Percentiles rank a stretch among this genome's conserved stretches.
phyloP scores from a whole-genome alignment of 2,329 filamentous ascomycete species.

The Aspergillus spinulosporus region DNA sequence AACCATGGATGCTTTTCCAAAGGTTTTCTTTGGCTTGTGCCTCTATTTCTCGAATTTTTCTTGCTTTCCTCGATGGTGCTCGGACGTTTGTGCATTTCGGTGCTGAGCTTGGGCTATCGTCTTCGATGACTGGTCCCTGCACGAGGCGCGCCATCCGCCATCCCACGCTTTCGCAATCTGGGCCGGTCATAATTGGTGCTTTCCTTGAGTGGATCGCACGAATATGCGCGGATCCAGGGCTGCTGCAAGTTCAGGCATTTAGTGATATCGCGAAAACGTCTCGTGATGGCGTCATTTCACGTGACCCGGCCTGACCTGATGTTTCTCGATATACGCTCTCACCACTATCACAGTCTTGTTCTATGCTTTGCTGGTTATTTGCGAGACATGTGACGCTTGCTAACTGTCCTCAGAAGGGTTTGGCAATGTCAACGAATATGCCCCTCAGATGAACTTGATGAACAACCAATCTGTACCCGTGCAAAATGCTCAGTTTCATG shows the following conservation, averaged over 20 bases:
- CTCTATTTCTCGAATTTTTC: background rate
- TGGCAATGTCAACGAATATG: slow-evolving; percentile 34
- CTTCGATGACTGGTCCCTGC: slow-evolving; percentile 14
- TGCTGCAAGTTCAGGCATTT: slow-evolving; percentile 18
- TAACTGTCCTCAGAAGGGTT: slow-evolving; percentile 31
- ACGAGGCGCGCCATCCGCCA: slow-evolving; percentile 16
- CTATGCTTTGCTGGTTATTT: background rate
- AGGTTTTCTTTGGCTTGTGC: background rate
- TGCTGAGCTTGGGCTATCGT: slow-evolving; percentile 17
- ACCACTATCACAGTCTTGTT: background rate
- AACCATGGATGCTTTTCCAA: slow-evolving; percentile 1
- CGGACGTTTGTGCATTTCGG: slow-evolving; percentile 10
- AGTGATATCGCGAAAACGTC: slow-evolving; percentile 25
- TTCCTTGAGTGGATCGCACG: slow-evolving; percentile 13
- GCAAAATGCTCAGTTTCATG: slow-evolving; percentile 27
- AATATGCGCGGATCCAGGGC: slow-evolving; percentile 21
- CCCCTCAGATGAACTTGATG: slow-evolving; percentile 30
- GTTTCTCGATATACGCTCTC: background rate
- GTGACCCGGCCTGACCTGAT: slow-evolving; percentile 26
- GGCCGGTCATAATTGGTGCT: slow-evolving; percentile 19
- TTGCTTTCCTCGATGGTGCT: slow-evolving; percentile 7
- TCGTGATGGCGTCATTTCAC: slow-evolving; percentile 38
- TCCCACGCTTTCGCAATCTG: slow-evolving; percentile 19
- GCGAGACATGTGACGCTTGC: slow-evolving; percentile 1
- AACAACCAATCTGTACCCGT: slow-evolving; percentile 27